Percentiles rank a stretch among this genome's conserved stretches.
Conservation (phyloP, 2,329 filamentous ascomycete species). For the Clarireedia paspali region DNA sequence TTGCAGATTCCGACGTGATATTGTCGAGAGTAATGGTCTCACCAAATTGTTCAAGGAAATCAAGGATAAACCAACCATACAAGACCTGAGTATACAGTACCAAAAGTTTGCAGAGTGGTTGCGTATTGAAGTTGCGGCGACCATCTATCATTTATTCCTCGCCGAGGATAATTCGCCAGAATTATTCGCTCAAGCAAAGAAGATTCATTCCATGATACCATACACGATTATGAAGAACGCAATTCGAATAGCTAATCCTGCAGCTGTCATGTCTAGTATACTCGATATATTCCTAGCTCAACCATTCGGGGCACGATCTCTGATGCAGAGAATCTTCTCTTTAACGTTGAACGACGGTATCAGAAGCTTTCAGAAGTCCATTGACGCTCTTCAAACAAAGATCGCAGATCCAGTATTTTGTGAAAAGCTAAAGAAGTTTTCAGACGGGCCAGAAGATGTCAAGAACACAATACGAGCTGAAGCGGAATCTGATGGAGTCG, state of each 20-base stretch:
- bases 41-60: conserved; percentile 92
- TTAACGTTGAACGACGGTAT: conserved; percentile 89
- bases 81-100: conserved; percentile 87
- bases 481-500: conserved; percentile 64
- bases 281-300: conserved; percentile 94
- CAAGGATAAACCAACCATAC: conserved; percentile 78
- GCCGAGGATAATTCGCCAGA: conserved; percentile 98
- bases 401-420: conserved; percentile 76
- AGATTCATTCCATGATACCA: conserved; percentile 89
- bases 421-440: conserved; percentile 74
- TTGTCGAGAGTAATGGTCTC: conserved; percentile 69
- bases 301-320: conserved; percentile 80
- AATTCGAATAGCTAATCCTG: conserved; percentile 91
- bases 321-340: conserved; percentile 91
- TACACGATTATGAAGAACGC: conserved; percentile 94
- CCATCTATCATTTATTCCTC: conserved; percentile 92
- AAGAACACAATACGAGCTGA: conserved; percentile 70
- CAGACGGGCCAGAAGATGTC: conserved; percentile 63
- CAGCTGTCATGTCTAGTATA: conserved; percentile 92
- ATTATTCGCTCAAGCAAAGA: conserved; percentile 85
- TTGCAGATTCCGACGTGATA: conserved; percentile 56
- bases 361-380: conserved; percentile 74
- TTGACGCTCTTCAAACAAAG: conserved; percentile 68
- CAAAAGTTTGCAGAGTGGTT: conserved; percentile 98
- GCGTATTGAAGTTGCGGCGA: conserved; percentile 92